Evolutionary conservation across 108 stramenopile genomes (phyloP), one percentile per base, ranked within the genome.

Genomic region (Cyclotella kingstonii): DNA sequence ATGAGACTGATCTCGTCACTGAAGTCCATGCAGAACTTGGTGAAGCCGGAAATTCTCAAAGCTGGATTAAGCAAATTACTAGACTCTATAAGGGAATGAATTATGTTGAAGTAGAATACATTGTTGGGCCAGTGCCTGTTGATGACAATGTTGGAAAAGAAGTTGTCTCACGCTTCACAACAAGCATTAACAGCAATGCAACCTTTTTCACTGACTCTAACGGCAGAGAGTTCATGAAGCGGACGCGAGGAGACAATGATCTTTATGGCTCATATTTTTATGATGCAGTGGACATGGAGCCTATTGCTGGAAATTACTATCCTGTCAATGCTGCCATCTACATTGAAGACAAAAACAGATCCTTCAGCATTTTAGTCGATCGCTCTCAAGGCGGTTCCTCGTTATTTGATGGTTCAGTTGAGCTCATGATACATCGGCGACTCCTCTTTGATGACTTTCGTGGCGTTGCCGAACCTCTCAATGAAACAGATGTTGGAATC

Each of bases 181-280:
- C 84, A 1, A 66, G 57, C 31, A 68, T 97, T 27, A 54, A 67
- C 23, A 89, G 72, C 44, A 52, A 59, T n/a, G 86, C 73, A 15
- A 66, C 47, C 1, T 96, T 95, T 63, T 95, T 82, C 77, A 97
- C 96, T 2, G 98, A 99, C 63, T 94, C 96, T 17, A 99, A 99
- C 78, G 96, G 96, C 6, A 76, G 96, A 43, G 96, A 97, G 63
- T 95, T 97, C 66, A 48, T 87, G 58, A 36, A 81, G 45, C 89
- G 98, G 11, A 56, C 61, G 46, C 79, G 86, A 8, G 84, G 84
- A 39, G 63, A 84, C 41, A 46, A 87, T 42, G 55, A 77, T 6
- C 90, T 87, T 19, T 85, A 65, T 59, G 72, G 72, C 18, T 45
- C 55, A 1, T 4, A 40, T 42, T 7, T 30, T 12, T 39, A 73